phyloP scores from a whole-genome alignment of 202 grass and related monocot species.

The Brachypodium distachyon region DNA sequence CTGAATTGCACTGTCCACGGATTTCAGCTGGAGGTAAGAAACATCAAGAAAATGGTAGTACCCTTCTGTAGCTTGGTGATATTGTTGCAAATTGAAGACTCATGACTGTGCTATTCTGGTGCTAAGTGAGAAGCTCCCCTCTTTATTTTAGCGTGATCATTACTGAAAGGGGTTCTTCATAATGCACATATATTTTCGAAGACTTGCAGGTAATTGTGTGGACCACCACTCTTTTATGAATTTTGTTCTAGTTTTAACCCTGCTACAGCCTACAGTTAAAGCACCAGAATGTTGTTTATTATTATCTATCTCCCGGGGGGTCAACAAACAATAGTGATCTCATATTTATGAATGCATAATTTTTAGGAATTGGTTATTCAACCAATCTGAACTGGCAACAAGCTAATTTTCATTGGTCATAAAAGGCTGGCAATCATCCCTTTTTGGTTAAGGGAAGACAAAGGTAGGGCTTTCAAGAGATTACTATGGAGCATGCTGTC shows the following conservation, averaged over 20 bases:
- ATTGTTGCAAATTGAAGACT: constrained; percentile 30
- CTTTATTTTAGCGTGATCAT: constrained; percentile 33
- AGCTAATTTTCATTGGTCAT: background rate
- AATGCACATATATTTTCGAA: constrained; percentile 29
- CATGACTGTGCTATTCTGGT: constrained; percentile 32
- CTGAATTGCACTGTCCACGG: constrained; percentile 24
- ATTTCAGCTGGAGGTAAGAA: constrained; percentile 34
- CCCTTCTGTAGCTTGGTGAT: constrained; percentile 15
- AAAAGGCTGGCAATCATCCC: background rate
- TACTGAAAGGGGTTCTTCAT: constrained; percentile 20
- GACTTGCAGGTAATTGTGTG: constrained; percentile 31
- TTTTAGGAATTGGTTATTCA: background rate
- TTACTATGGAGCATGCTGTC: background rate
- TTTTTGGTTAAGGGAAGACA: background rate
- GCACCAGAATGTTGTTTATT: background rate
- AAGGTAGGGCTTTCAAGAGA: background rate
- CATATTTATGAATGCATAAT: background rate
- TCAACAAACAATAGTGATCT: background rate
- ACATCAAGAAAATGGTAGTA: constrained; percentile 22
- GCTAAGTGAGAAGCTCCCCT: constrained; percentile 34
- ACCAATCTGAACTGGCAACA: background rate
- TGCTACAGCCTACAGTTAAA: background rate
- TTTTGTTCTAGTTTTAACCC: background rate
- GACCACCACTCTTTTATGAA: constrained; percentile 39
- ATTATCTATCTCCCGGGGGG: background rate